These are phyloP conservation scores for Fusarium musae DNA, from an alignment of 2,329 filamentous ascomycete genomes.

Conservation along the genomic window DNA sequence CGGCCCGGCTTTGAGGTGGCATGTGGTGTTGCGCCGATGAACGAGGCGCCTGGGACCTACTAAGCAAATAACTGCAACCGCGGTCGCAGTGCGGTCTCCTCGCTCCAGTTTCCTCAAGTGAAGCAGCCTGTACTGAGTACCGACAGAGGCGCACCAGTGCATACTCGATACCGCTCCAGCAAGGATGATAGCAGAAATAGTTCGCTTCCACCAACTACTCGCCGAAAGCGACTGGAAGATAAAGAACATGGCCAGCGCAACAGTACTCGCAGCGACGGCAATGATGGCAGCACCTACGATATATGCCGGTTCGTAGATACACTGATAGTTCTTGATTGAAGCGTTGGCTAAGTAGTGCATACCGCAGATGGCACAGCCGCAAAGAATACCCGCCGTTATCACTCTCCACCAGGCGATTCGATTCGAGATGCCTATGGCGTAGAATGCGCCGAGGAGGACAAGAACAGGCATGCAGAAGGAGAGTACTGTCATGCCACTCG, in stretches of 20 bases:
- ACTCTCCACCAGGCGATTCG: conserved; percentile 68
- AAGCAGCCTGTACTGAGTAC: conserved; percentile 73
- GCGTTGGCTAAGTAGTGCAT: conserved; percentile 91
- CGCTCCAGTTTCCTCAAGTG: conserved; percentile 49
- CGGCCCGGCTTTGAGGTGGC: too few relatives aligned
- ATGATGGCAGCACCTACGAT: conserved; percentile 77
- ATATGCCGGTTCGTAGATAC: conserved; percentile 67
- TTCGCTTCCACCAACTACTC: conserved; percentile 79
- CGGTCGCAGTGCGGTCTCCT: conserved; percentile 67
- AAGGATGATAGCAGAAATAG: conserved; percentile 73
- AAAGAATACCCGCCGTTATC: conserved; percentile 71
- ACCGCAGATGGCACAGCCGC: conserved; percentile 79
- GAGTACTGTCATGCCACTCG: conserved; percentile 1
- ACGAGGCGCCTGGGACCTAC: conserved; percentile 42
- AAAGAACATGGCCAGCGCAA: conserved; percentile 81
- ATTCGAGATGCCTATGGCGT: conserved; percentile 71
- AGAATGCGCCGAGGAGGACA: conserved; percentile 79
- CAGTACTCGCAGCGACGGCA: conserved; percentile 75
- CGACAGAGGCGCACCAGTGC: conserved; percentile 84
- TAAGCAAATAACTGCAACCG: conserved; percentile 79
- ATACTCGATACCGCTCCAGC: conserved; percentile 84
- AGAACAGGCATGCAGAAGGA: conserved; percentile 57
- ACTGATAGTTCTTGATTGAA: conserved; percentile 81
- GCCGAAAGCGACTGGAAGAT: conserved; percentile 80
- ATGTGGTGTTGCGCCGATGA: too few relatives aligned